Base-by-base conservation (phyloP, 2,329 filamentous ascomycete genomes). In the Lizonia empirigonia region DNA sequence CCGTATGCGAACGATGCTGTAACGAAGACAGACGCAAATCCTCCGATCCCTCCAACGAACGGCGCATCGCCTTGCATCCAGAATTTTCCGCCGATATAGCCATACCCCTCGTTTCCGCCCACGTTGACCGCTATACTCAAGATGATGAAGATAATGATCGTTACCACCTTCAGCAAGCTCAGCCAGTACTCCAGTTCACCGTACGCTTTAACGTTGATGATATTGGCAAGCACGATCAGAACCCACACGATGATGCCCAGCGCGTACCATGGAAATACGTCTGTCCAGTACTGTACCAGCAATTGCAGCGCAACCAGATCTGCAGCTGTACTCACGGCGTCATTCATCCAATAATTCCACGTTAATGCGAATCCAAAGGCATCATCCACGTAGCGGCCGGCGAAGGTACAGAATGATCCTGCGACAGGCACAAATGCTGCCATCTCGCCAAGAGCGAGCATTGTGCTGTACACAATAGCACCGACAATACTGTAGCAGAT, bases 1-100 rank as follows among this genome's bases (percentile, higher is more conserved):
- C 86, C 83, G 64, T 90, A 91, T 42, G 88, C 61, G 63, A 91
- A 90, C 4, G 88, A 86, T 1, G 88, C 87, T 0, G 85, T 89
- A 37, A 91, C 87, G 62, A 91, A 89, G 53, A 89, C 86, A 51
- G 82, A 86, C 68, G 87, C 90, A 15, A 91, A 79, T 15, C 84
- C 65, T 19, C 64, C 65, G 23, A 67, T 63, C 1, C 64, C 65
- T 15, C 60, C 59, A 7, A 67, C 67, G 13, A 64, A 68, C 0
- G 64, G 64, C 0, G 85, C 83, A 1, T 85, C 86, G 0, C 86
- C 86, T n/a, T 82, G 68, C 30, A 72, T 79, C 87, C 87, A 91
- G 68, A 86, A 88, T 29, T 77, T 73, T 62, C 88, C 89, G 2
- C 87, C 87, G 12, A 68, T 65, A 10, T 40, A 65, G 9, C 61